These are phyloP conservation scores for Pseudocercospora pini-densiflorae DNA, from an alignment of 2,329 filamentous ascomycete genomes.

Conservation along the genomic window DNA sequence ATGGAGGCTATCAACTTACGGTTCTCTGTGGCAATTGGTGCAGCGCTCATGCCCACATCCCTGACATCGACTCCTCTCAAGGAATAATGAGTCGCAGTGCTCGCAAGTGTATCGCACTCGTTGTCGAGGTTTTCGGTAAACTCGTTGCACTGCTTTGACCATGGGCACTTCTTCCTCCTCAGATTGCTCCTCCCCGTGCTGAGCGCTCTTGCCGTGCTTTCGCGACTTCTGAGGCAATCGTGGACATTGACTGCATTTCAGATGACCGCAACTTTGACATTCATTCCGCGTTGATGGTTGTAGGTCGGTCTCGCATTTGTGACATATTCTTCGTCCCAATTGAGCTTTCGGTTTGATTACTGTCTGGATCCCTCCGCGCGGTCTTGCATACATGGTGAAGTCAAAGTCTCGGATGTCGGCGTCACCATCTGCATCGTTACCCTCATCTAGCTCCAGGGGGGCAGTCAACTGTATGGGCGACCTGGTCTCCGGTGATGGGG, in stretches of 20 bases:
- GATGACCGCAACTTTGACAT: slow-evolving; percentile 72
- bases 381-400: slow-evolving; percentile 30
- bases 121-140: slow-evolving; percentile 51
- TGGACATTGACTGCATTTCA: slow-evolving; percentile 79
- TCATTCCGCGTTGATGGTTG: slow-evolving; percentile 9
- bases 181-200: slow-evolving; percentile 25
- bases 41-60: slow-evolving; percentile 22
- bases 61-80: slow-evolving; percentile 63
- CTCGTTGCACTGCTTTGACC: slow-evolving; percentile 38
- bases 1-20: slow-evolving; percentile 41
- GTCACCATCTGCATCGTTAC: slow-evolving; percentile 17
- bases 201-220: slow-evolving; percentile 39
- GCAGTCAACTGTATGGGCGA: not conserved
- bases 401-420: slow-evolving; percentile 15
- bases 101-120: slow-evolving; percentile 60
- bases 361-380: slow-evolving; percentile 45
- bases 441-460: slow-evolving; percentile 18
- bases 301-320: slow-evolving; percentile 61
- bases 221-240: slow-evolving; percentile 68
- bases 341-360: slow-evolving; percentile 70
- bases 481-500: slow-evolving; percentile 17
- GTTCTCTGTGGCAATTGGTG: slow-evolving; percentile 58
- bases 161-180: slow-evolving; percentile 35
- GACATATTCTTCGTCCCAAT: slow-evolving; percentile 77
- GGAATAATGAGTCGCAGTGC: slow-evolving; percentile 64